phyloP scores from a whole-genome alignment of 179 eudicot genomes.

The Dionaea muscipula region DNA sequence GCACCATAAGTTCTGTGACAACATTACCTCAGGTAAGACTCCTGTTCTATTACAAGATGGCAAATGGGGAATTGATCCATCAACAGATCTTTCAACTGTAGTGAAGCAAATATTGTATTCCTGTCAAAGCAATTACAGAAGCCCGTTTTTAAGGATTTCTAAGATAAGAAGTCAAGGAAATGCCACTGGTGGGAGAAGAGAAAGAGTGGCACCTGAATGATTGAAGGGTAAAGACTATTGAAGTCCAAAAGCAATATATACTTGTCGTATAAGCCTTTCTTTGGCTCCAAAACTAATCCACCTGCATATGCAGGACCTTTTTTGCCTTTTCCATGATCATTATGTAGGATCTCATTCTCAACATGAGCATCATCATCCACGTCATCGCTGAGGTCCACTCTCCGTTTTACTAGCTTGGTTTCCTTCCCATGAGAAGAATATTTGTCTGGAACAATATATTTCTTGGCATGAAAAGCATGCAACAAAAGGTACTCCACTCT shows the following conservation, averaged over 20 bases:
- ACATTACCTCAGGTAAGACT: conserved; percentile 78
- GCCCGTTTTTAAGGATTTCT: background rate
- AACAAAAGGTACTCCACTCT: conserved; percentile 88
- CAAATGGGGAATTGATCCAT: conserved; percentile 48
- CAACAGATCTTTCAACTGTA: conserved; percentile 65
- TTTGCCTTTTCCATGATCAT: conserved; percentile 44
- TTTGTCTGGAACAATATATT: conserved; percentile 86
- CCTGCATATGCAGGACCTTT: conserved; percentile 91
- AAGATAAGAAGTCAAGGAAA: background rate
- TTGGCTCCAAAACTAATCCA: conserved; percentile 96
- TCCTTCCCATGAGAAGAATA: conserved; percentile 51
- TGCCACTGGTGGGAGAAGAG: too few relatives aligned
- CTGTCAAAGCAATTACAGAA: conserved; percentile 25
- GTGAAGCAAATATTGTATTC: conserved; percentile 96
- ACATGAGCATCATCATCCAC: conserved; percentile 28
- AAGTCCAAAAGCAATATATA: conserved; percentile 88
- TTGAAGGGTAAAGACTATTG: conserved; percentile 98
- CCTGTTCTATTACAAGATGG: conserved; percentile 64
- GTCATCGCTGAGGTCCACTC: conserved; percentile 35
- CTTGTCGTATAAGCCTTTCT: conserved; percentile 87
- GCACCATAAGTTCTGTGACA: background rate
- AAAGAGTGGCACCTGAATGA: conserved; percentile 59
- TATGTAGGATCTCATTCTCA: conserved; percentile 39
- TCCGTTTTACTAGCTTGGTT: conserved; percentile 51
- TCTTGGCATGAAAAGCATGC: conserved; percentile 90